Evolutionary conservation across 2,329 filamentous ascomycete genomes (phyloP).

Genomic region (Trichoderma sp.): DNA sequence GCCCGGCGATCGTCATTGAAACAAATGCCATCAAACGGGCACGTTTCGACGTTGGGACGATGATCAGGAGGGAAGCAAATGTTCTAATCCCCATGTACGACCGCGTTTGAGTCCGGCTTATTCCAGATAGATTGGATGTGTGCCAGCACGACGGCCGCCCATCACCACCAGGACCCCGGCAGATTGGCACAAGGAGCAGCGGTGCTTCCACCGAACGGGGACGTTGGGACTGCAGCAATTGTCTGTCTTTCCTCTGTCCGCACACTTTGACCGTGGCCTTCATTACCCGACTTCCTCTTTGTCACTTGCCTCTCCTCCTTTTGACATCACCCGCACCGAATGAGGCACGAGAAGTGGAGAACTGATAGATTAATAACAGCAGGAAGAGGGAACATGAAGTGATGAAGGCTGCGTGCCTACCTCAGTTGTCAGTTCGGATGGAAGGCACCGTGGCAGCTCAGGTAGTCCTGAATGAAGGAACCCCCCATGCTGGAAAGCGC

Average conservation of each 20-base stretch:
- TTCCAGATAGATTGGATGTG: constrained; percentile 11
- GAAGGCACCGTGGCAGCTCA: not conserved
- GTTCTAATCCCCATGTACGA: not conserved
- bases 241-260: not conserved
- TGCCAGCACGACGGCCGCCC: constrained; percentile 9
- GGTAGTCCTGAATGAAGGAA: not conserved
- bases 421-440: no score
- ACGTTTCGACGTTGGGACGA: not conserved
- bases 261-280: no score
- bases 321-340: not conserved
- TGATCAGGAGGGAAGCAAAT: constrained; percentile 18
- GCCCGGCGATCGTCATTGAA: constrained; percentile 14
- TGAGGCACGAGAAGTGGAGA: no score
- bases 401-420: not conserved
- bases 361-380: constrained; percentile 12
- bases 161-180: constrained; percentile 19
- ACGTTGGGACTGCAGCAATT: no score
- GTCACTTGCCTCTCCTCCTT: not conserved
- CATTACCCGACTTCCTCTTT: not conserved
- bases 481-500: constrained; percentile 17
- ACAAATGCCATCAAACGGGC: not conserved
- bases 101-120: constrained; percentile 7
- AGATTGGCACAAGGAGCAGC: not conserved
- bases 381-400: not conserved
- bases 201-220: not conserved